Evolutionary conservation across 1,284 basidiomycete genomes (phyloP).

Genomic region (Inonotus hispidus): DNA sequence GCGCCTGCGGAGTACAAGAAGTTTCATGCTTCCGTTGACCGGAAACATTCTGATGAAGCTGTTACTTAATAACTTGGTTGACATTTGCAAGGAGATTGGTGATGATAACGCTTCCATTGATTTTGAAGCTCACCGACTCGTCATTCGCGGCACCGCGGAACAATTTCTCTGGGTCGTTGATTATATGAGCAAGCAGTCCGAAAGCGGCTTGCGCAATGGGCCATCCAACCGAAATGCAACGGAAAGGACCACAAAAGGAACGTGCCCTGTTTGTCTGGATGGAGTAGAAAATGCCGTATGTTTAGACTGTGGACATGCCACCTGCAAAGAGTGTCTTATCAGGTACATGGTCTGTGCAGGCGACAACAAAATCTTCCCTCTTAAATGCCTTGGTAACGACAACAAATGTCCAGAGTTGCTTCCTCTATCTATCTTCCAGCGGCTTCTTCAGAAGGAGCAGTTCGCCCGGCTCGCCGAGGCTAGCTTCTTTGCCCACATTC

Average conservation of each 20-base stretch:
- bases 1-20: constrained; percentile 22
- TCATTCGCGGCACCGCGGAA: constrained; percentile 27
- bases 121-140: constrained; percentile 5
- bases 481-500: constrained; percentile 51
- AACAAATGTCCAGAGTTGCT: constrained; percentile 49
- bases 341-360: constrained; percentile 51
- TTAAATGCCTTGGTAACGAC: constrained; percentile 58
- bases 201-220: neutral
- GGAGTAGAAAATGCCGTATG: constrained; percentile 44
- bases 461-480: constrained; percentile 51
- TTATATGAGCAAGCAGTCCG: constrained; percentile 22
- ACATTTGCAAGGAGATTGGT: constrained; percentile 32
- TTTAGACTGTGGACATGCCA: constrained; percentile 57
- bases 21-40: constrained; percentile 28
- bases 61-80: constrained; percentile 23
- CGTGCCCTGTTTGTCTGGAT: constrained; percentile 58
- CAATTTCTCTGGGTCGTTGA: constrained; percentile 37
- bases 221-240: neutral
- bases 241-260: constrained; percentile 25
- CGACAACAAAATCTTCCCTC: constrained; percentile 57
- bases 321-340: constrained; percentile 55
- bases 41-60: constrained; percentile 30
- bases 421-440: constrained; percentile 43
- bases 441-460: constrained; percentile 43
- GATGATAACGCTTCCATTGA: constrained; percentile 37